phyloP scores from a whole-genome alignment of 1,139 yeast genomes.

The Yamadazyma dendronema region DNA sequence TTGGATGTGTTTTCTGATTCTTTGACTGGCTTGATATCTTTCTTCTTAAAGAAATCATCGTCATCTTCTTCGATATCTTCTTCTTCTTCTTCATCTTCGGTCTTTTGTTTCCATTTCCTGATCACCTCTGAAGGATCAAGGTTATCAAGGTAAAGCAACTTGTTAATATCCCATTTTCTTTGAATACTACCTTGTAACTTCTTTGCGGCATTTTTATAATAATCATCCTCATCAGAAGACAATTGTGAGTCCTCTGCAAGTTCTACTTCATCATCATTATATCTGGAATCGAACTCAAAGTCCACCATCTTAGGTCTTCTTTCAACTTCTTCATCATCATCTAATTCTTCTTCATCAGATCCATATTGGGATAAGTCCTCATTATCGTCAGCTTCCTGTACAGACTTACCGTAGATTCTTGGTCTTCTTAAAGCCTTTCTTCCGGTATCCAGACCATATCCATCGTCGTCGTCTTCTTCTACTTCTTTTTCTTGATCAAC shows the following conservation, averaged over 20 bases:
- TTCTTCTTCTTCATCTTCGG: constrained; percentile 45
- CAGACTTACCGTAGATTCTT: constrained; percentile 54
- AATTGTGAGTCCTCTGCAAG: constrained; percentile 46
- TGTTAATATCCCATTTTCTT: constrained; percentile 76
- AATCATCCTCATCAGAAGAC: constrained; percentile 41
- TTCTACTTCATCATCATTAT: constrained; percentile 50
- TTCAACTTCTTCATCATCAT: constrained; percentile 31
- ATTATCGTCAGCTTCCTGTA: constrained; percentile 48
- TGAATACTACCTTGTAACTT: constrained; percentile 39
- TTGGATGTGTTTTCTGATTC: constrained; percentile 33
- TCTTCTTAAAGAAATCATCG: constrained; percentile 63
- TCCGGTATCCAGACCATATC: constrained; percentile 43
- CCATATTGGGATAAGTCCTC: constrained; percentile 41
- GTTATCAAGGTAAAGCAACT: constrained; percentile 74
- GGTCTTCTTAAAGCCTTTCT: constrained; percentile 61
- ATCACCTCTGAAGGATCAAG: constrained; percentile 74
- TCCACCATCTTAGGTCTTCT: constrained; percentile 42
- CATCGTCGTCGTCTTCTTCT: constrained; percentile 22
- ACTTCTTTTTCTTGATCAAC: constrained; percentile 24
- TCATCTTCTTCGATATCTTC: constrained; percentile 56
- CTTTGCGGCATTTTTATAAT: constrained; percentile 45
- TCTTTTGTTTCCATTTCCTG: constrained; percentile 64
- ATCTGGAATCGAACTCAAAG: constrained; percentile 46
- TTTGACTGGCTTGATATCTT: constrained; percentile 26
- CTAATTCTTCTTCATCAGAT: constrained; percentile 36